phyloP scores from a whole-genome alignment of 345 rosid genomes.

The Schrenkiella parvula region DNA sequence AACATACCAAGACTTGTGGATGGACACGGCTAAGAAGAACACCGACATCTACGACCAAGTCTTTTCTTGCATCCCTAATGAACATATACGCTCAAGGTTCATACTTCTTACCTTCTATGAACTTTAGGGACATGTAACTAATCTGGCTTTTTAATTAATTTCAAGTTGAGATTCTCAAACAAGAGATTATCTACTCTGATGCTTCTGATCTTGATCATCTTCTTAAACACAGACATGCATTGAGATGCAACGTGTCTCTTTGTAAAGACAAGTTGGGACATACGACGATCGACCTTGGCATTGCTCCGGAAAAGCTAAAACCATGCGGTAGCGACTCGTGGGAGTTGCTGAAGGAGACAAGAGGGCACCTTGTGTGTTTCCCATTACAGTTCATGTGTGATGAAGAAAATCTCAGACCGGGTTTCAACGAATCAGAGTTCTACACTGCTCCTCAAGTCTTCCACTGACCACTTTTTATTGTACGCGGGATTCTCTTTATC shows the following conservation, averaged over 20 bases:
- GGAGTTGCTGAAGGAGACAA: constrained; percentile 48
- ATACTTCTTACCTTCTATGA: background rate
- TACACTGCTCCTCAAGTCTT: constrained; percentile 82
- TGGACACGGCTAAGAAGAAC: constrained; percentile 73
- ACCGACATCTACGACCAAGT: constrained; percentile 62
- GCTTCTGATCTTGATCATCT: background rate
- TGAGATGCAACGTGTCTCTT: constrained; percentile 53
- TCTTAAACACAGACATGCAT: constrained; percentile 46
- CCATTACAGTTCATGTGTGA: constrained; percentile 82
- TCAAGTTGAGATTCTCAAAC: no score
- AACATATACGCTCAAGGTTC: constrained; percentile 65
- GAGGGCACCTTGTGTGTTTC: constrained; percentile 73
- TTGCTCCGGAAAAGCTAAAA: constrained; percentile 61
- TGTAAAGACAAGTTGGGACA: constrained; percentile 70
- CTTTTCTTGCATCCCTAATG: constrained; percentile 82
- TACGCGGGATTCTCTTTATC: background rate
- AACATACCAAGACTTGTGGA: constrained; percentile 70
- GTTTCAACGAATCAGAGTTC: constrained; percentile 73
- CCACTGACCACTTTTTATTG: constrained; percentile 2
- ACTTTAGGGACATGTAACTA: background rate
- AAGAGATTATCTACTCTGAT: background rate
- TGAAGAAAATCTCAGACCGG: constrained; percentile 71
- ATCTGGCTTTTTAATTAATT: background rate
- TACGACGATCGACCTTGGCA: constrained; percentile 76
- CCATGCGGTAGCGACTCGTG: constrained; percentile 40